These are phyloP conservation scores for Xerocomus spinulosus DNA, from an alignment of 768 basidiomycete species.

Conservation along the genomic window DNA sequence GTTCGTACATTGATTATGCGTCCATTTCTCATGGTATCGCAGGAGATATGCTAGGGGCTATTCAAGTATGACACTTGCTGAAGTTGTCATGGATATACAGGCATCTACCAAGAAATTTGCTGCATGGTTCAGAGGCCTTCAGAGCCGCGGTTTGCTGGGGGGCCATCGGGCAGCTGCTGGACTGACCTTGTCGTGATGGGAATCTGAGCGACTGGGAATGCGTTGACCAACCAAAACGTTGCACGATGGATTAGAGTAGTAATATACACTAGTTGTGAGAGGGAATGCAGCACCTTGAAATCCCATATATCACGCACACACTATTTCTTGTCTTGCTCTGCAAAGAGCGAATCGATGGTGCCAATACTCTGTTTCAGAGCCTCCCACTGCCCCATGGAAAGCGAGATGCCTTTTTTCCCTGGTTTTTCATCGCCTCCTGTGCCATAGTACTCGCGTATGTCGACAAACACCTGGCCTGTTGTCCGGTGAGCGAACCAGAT, in stretches of 20 bases:
- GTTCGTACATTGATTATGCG: neutral
- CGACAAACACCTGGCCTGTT: constrained; percentile 49
- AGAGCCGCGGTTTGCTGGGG: constrained; percentile 54
- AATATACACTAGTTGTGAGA: neutral
- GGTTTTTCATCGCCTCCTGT: constrained; percentile 61
- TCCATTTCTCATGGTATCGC: constrained; percentile 5
- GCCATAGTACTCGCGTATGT: constrained; percentile 74
- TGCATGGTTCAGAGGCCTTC: constrained; percentile 67
- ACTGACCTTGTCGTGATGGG: constrained; percentile 34
- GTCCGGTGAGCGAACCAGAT: constrained; percentile 27
- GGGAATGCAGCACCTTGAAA: neutral
- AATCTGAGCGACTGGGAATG: neutral
- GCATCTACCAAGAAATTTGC: constrained; percentile 49
- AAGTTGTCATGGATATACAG: constrained; percentile 59
- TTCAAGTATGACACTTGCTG: constrained; percentile 46
- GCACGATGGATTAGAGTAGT: neutral
- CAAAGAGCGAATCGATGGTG: constrained; percentile 52
- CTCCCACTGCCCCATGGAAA: constrained; percentile 66
- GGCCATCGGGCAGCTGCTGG: constrained; percentile 73
- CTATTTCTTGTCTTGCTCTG: constrained; percentile 21
- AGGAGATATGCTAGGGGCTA: constrained; percentile 62
- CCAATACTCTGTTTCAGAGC: constrained; percentile 40
- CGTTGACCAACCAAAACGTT: neutral
- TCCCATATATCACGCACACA: too few species aligned
- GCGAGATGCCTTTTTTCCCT: constrained; percentile 76